phyloP scores from a whole-genome alignment of 192 early-diverging fungal genomes.

The Lunasporangiospora selenospora region DNA sequence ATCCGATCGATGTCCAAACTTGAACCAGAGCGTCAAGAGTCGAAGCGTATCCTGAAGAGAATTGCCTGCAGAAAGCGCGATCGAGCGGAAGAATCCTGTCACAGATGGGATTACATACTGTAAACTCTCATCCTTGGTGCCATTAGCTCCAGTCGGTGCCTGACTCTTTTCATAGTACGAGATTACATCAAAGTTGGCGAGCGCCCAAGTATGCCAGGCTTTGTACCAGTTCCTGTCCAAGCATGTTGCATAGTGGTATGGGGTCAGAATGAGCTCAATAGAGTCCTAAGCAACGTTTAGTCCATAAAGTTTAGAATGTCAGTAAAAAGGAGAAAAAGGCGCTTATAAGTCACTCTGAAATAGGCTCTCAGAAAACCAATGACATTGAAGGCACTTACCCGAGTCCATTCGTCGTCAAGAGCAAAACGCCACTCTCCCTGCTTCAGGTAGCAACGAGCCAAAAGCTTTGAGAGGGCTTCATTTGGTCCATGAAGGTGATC shows the following conservation, averaged over 20 bases:
- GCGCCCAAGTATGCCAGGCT: constrained; percentile 96
- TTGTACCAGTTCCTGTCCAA: constrained; percentile 94
- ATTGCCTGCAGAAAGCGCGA: constrained; percentile 83
- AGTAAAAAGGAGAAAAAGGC: not conserved
- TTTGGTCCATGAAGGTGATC: constrained; percentile 15
- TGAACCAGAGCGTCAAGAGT: constrained; percentile 94
- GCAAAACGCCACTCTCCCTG: constrained; percentile 92
- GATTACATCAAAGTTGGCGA: constrained; percentile 90
- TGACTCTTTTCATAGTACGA: constrained; percentile 66
- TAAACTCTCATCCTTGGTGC: constrained; percentile 29
- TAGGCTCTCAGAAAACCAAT: not conserved
- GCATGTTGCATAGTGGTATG: constrained; percentile 82
- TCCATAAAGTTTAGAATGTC: too few species aligned
- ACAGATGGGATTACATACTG: constrained; percentile 88
- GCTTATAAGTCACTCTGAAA: not conserved
- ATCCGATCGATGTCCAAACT: constrained; percentile 87
- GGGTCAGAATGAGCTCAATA: constrained; percentile 75
- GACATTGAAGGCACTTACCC: constrained; percentile 15
- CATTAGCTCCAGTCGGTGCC: constrained; percentile 4
- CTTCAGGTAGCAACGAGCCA: constrained; percentile 90
- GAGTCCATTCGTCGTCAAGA: constrained; percentile 52
- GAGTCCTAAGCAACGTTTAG: constrained; percentile 55
- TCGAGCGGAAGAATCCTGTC: constrained; percentile 91
- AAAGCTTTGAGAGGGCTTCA: constrained; percentile 42
- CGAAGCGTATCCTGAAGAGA: constrained; percentile 95